Evolutionary conservation across 139 green algal species (phyloP).

Genomic region (Axilococcus clingmanii): DNA sequence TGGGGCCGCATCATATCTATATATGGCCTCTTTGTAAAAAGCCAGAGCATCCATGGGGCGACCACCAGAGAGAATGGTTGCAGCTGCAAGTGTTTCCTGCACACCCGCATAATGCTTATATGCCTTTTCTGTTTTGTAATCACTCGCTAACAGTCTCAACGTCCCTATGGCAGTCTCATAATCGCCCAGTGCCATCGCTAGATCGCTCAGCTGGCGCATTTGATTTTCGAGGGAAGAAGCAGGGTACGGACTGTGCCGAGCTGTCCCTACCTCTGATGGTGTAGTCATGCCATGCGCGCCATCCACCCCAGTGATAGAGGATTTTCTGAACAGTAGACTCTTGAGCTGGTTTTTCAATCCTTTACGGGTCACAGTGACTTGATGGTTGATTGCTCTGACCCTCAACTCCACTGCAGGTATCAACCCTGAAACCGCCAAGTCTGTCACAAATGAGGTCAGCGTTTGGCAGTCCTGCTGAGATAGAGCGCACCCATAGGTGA

Average conservation of each 20-base stretch:
- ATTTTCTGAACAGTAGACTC: conserved; percentile 57
- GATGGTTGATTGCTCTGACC: conserved; percentile 42
- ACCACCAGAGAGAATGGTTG: conserved; percentile 21
- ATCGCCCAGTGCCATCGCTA: conserved; percentile 75
- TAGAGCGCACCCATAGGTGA: too few species aligned
- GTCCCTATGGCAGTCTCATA: conserved; percentile 63
- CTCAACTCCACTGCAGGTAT: conserved; percentile 59
- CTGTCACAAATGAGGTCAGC: conserved; percentile 24
- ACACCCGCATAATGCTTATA: conserved; percentile 67
- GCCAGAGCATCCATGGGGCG: conserved; percentile 9
- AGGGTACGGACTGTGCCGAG: conserved; percentile 17
- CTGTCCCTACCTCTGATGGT: neutral
- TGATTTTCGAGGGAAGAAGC: conserved; percentile 49
- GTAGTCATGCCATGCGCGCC: neutral
- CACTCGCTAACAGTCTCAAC: conserved; percentile 64
- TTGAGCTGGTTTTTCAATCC: conserved; percentile 82
- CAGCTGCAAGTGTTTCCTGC: conserved; percentile 48
- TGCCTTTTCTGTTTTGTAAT: conserved; percentile 52
- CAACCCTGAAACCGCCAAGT: conserved; percentile 29
- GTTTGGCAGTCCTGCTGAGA: neutral
- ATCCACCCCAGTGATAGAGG: neutral
- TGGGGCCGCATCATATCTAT: conserved; percentile 24
- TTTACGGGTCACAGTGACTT: conserved; percentile 31
- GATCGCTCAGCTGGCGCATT: conserved; percentile 70
- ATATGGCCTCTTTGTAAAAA: conserved; percentile 34